Conservation (phyloP, 768 basidiomycete species). For the Lactarius tabidus region DNA sequence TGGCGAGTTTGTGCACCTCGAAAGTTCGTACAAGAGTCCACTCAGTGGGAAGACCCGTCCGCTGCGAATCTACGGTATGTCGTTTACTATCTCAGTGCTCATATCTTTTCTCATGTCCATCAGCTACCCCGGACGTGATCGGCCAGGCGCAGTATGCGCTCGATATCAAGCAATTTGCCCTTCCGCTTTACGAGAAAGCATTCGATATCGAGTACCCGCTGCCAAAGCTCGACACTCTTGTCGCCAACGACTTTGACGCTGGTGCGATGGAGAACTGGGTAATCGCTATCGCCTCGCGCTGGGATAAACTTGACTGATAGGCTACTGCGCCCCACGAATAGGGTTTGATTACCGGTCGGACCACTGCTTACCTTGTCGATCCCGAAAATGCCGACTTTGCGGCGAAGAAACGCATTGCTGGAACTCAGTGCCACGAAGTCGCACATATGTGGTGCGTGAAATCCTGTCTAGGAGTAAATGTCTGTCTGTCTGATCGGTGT, state of each 20-base stretch:
- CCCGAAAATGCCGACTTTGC: constrained; percentile 65
- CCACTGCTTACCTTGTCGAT: constrained; percentile 75
- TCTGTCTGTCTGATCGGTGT: not conserved
- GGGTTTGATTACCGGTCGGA: constrained; percentile 88
- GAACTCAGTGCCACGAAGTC: constrained; percentile 81
- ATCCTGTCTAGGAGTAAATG: not conserved
- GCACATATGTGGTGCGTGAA: constrained; percentile 69
- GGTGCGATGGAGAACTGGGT: constrained; percentile 93
- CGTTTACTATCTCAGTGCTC: not conserved
- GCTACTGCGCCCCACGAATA: constrained; percentile 20
- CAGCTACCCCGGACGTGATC: constrained; percentile 79
- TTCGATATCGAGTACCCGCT: constrained; percentile 92
- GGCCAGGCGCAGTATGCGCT: constrained; percentile 83
- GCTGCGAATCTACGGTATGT: constrained; percentile 74
- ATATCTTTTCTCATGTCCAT: constrained; percentile 4
- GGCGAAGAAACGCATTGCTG: constrained; percentile 76
- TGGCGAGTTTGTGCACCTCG: constrained; percentile 68
- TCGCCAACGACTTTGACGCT: constrained; percentile 86
- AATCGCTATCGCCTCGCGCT: not conserved
- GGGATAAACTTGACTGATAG: not conserved
- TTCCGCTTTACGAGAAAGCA: constrained; percentile 89
- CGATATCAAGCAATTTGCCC: constrained; percentile 74
- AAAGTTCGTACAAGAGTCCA: constrained; percentile 73
- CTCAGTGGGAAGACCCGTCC: constrained; percentile 77
- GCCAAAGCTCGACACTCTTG: constrained; percentile 91